phyloP scores from a whole-genome alignment of 306 rosid genomes.

The Nissolia schottii region DNA sequence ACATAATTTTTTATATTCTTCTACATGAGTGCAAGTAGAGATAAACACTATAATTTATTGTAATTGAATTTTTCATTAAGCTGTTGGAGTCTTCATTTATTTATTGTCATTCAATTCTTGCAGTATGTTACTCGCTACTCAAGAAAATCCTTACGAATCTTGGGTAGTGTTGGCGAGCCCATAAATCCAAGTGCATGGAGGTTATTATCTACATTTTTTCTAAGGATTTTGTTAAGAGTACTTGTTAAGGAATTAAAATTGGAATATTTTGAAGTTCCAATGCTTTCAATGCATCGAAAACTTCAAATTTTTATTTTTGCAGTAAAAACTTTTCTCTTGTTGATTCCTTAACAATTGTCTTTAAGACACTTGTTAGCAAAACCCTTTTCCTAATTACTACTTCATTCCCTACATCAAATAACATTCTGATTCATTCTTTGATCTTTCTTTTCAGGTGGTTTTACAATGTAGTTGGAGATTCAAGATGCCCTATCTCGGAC shows the following conservation, averaged over 20 bases:
- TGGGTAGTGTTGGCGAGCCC: conserved; percentile 99
- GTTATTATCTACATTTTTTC: conserved; percentile 29
- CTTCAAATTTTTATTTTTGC: too few relatives aligned
- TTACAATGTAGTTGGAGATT: conserved; percentile 87
- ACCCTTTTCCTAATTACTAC: background rate
- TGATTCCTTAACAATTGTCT: too few relatives aligned
- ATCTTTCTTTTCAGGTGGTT: conserved; percentile 68
- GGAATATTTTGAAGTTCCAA: too few relatives aligned
- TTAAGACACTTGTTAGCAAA: too few relatives aligned
- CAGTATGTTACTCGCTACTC: conserved; percentile 90
- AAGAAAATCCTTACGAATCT: conserved; percentile 79
- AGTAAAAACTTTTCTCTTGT: too few relatives aligned
- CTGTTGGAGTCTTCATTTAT: background rate
- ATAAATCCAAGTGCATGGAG: conserved; percentile 99
- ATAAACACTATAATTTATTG: too few relatives aligned
- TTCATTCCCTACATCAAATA: background rate
- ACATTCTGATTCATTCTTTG: conserved; percentile 11
- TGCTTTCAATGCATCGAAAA: too few relatives aligned
- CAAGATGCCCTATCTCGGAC: conserved; percentile 96
- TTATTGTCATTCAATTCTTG: conserved; percentile 18
- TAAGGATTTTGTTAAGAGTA: too few relatives aligned
- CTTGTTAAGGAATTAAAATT: too few relatives aligned
- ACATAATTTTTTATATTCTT: too few relatives aligned
- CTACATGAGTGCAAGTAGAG: too few relatives aligned
- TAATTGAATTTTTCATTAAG: too few relatives aligned